phyloP scores from a whole-genome alignment of 2,329 filamentous ascomycete genomes.

The Aspergillus ochraceus region DNA sequence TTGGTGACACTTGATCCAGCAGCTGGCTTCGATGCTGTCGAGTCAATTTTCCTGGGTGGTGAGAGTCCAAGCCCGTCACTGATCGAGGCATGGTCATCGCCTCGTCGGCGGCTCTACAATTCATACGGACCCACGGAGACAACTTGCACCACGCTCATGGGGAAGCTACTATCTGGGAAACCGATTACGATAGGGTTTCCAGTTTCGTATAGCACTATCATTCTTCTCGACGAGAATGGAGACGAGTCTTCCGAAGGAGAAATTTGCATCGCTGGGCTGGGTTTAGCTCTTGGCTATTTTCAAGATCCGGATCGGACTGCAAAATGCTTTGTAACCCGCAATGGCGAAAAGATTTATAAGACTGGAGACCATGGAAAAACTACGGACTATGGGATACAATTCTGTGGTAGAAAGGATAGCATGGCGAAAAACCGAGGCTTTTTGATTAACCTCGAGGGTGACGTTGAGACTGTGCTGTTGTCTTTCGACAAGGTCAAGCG shows the following conservation, averaged over 20 bases:
- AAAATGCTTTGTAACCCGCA: constrained; percentile 16
- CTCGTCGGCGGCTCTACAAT: constrained; percentile 11
- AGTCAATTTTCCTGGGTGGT: constrained; percentile 13
- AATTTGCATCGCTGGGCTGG: constrained; percentile 21
- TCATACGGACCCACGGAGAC: constrained; percentile 17
- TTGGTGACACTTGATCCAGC: constrained; percentile 7
- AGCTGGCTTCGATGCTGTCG: not conserved
- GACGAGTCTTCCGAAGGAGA: constrained; percentile 19
- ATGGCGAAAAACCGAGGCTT: constrained; percentile 38
- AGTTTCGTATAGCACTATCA: constrained; percentile 13
- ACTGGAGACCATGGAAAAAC: constrained; percentile 19
- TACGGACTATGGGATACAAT: constrained; percentile 21
- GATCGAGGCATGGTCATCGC: constrained; percentile 8
- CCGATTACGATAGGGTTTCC: constrained; percentile 17
- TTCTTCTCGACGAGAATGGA: constrained; percentile 14
- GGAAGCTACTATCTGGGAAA: not conserved
- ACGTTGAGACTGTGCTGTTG: constrained; percentile 30
- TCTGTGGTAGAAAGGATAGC: constrained; percentile 28
- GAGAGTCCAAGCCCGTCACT: constrained; percentile 11
- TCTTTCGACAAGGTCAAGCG: constrained; percentile 12
- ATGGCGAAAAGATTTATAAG: constrained; percentile 20
- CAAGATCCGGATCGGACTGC: constrained; percentile 16
- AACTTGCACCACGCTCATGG: constrained; percentile 5
- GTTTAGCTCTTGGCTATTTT: constrained; percentile 25
- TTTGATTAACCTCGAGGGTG: constrained; percentile 35